Evolutionary conservation across 805 yeast genomes (phyloP), one percentile per base, ranked within the genome.

Genomic region (Nakazawaea populi): DNA sequence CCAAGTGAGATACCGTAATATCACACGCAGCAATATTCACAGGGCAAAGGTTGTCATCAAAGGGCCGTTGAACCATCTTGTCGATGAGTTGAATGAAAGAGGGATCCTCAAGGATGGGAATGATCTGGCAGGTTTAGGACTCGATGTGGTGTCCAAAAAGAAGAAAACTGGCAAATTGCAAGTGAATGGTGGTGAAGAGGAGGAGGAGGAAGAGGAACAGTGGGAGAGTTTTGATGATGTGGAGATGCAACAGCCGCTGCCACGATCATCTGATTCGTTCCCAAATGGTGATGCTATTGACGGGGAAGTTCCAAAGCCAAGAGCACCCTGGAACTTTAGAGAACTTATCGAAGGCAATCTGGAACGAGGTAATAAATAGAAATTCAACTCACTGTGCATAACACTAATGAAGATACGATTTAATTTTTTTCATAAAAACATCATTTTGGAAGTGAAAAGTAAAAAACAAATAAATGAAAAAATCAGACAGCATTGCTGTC

Each of bases 41-140:
- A 47, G 51, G n/a, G 18, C 47, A 5, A 48, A 43, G 39, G 31
- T 48, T 2, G 45, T 37, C 18, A 32, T 32, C n/a, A 48, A 48
- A 24, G 47, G 47, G 14, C 47, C 42, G 8, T 35, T 43, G 44
- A 29, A 18, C 5, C 44, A 31, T 30, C 43, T 48, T 6, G 47
- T 48, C 4, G 51, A 43, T 14, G 51, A 48, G 36, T 30, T 48
- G 27, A 38, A 9, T 9, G 6, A 35, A 10, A 48, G 51, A 43
- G 34, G 24, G 4, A 18, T 42, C 12, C 27, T 48, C 6, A 5
- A 12, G 3, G 32, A n/a, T 5, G 27, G 18, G 8, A 18, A 35
- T 6, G 12, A 14, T 28, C 42, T 47, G 37, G n/a, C 8, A n/a
- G 42, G 18, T 3, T 34, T 47, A 8, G 50, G 50, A 4, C 24